These are phyloP conservation scores for Colletotrichum orchidophilum DNA, from an alignment of 2,329 filamentous ascomycete genomes.

Conservation along the genomic window DNA sequence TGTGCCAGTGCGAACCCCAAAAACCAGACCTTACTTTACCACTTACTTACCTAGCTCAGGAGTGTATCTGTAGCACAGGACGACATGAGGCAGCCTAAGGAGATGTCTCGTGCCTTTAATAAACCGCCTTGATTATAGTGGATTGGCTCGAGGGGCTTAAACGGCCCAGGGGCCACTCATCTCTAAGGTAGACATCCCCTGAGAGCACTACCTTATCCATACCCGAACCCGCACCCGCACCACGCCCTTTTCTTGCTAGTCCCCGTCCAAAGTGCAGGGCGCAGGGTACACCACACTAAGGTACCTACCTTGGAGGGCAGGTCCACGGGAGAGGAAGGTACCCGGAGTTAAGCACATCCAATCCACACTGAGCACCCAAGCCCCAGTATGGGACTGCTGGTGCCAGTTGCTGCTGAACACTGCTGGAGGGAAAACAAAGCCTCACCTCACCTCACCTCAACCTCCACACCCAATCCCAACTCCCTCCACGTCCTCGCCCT, in stretches of 20 bases:
- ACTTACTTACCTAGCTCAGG: neutral
- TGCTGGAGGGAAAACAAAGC: constrained; percentile 50
- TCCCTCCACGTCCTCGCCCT: constrained; percentile 42
- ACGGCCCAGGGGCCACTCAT: constrained; percentile 28
- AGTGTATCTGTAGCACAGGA: neutral
- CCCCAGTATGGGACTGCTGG: constrained; percentile 9
- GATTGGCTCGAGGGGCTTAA: constrained; percentile 15
- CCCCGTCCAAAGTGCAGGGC: constrained; percentile 43
- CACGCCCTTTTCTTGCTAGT: constrained; percentile 41
- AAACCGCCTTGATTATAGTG: neutral
- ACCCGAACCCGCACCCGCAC: constrained; percentile 37
- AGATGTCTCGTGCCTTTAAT: constrained; percentile 26
- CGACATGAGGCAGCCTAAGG: constrained; percentile 3
- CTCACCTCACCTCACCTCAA: constrained; percentile 46
- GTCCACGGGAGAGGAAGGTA: constrained; percentile 7
- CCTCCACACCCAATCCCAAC: constrained; percentile 41
- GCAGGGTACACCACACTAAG: constrained; percentile 32
- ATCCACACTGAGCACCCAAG: neutral
- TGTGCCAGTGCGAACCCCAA: neutral
- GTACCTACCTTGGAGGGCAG: no score
- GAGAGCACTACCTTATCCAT: constrained; percentile 33
- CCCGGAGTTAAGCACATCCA: constrained; percentile 1
- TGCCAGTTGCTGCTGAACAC: constrained; percentile 13
- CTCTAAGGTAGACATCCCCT: constrained; percentile 25
- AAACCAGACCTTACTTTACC: neutral